Conservation (phyloP, 2,329 filamentous ascomycete genomes). For the Capronia americana region DNA sequence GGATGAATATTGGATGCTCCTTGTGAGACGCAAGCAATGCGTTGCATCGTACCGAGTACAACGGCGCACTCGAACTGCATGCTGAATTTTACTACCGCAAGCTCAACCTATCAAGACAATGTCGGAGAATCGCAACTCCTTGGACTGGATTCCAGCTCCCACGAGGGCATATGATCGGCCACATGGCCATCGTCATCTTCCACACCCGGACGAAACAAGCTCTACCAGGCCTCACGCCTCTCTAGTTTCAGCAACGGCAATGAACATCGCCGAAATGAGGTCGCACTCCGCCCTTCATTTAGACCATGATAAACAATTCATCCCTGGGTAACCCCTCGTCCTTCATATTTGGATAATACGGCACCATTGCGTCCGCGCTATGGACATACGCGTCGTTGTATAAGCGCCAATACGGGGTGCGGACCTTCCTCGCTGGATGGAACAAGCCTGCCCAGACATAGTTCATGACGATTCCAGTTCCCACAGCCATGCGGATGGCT, state of each 20-base stretch:
- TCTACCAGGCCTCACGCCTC: too few relatives aligned
- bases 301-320: constrained; percentile 80
- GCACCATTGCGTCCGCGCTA: constrained; percentile 90
- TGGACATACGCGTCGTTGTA: constrained; percentile 98
- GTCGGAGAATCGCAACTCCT: background rate
- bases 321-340: constrained; percentile 79
- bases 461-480: constrained; percentile 91
- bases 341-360: constrained; percentile 88
- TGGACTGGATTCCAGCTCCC: background rate
- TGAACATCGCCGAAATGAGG: background rate
- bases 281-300: background rate
- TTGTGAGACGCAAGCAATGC: too few relatives aligned
- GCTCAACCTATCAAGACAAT: constrained; percentile 8
- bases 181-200: too few relatives aligned
- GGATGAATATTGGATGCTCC: too few relatives aligned
- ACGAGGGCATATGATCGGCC: background rate
- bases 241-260: too few relatives aligned
- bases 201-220: too few relatives aligned
- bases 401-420: constrained; percentile 92
- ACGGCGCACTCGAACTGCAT: background rate
- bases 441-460: constrained; percentile 98
- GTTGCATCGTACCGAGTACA: too few relatives aligned
- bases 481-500: constrained; percentile 90
- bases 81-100: background rate
- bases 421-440: constrained; percentile 93